These are phyloP conservation scores for Kurtzmaniella fragi DNA, from an alignment of 805 yeast species.

Conservation along the genomic window DNA sequence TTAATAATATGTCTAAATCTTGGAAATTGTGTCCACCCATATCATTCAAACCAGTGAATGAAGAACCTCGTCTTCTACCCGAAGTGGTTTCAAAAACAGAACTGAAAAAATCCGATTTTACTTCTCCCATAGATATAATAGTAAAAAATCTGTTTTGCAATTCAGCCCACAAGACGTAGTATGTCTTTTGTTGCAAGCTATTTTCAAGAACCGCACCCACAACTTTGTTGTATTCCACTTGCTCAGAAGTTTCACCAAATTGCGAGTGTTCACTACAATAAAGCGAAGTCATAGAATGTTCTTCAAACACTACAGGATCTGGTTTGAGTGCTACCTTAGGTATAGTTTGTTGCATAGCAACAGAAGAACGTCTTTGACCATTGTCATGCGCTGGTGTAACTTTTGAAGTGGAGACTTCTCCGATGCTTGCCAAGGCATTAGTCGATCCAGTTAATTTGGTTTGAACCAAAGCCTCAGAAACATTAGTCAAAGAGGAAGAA, in stretches of 20 bases:
- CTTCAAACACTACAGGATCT: conserved; percentile 6
- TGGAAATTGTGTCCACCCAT: conserved; percentile 38
- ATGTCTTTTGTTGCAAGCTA: conserved; percentile 30
- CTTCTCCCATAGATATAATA: conserved; percentile 30
- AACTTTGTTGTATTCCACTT: conserved; percentile 13
- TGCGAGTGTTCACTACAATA: conserved; percentile 4
- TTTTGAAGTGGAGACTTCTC: not conserved
- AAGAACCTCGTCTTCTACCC: conserved; percentile 24
- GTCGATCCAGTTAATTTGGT: conserved; percentile 15
- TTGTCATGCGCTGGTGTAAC: not conserved
- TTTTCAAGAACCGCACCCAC: conserved; percentile 37
- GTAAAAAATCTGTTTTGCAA: conserved; percentile 14
- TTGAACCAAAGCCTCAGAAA: conserved; percentile 17
- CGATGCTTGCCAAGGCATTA: conserved; percentile 9
- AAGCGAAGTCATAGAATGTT: not conserved
- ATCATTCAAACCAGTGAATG: conserved; percentile 33
- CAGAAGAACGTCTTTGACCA: conserved; percentile 17
- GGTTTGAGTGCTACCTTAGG: conserved; percentile 33
- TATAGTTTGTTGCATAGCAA: conserved; percentile 17
- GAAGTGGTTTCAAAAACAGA: conserved; percentile 11
- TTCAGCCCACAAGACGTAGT: conserved; percentile 30
- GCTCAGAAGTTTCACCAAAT: conserved; percentile 7
- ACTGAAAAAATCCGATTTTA: conserved; percentile 21
- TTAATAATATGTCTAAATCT: conserved; percentile 31
- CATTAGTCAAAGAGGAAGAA: conserved; percentile 28